Evolutionary conservation across 2,329 filamentous ascomycete genomes (phyloP).

Genomic region (Annulohypoxylon truncatum): DNA sequence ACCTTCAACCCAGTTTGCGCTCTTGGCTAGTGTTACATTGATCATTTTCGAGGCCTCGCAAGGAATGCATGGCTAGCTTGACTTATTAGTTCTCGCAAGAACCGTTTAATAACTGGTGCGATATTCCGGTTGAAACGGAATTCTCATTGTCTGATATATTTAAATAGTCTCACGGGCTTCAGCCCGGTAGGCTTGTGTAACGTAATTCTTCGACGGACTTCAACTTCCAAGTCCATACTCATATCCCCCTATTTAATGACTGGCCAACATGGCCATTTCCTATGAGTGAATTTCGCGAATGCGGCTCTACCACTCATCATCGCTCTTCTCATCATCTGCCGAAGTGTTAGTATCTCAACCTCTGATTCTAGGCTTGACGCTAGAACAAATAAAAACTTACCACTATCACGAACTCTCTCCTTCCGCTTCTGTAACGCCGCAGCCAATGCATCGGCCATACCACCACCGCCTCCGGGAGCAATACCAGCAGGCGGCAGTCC

Average conservation of each 20-base stretch:
- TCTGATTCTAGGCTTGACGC: not conserved
- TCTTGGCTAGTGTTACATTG: constrained; percentile 25
- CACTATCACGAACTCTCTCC: constrained; percentile 92
- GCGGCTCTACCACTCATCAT: constrained; percentile 75
- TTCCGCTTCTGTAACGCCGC: constrained; percentile 84
- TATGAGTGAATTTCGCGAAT: constrained; percentile 33
- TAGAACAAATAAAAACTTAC: constrained; percentile 68
- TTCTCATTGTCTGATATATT: not conserved
- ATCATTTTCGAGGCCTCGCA: constrained; percentile 1
- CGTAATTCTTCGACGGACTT: not conserved
- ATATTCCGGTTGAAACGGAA: not conserved
- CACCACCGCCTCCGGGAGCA: constrained; percentile 66
- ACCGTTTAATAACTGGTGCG: not conserved
- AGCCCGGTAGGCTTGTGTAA: not conserved
- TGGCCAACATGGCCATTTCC: constrained; percentile 8
- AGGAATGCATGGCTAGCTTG: not conserved
- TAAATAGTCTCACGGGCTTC: not conserved
- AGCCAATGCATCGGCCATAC: constrained; percentile 85
- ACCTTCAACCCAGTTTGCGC: constrained; percentile 4
- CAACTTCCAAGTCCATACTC: not conserved
- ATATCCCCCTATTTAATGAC: constrained; percentile 2
- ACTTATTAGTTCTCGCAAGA: not conserved
- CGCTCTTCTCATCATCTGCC: constrained; percentile 79
- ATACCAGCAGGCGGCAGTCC: constrained; percentile 64
- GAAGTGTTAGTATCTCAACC: constrained; percentile 22